Base-by-base conservation (phyloP, 1,139 yeast genomes). In the Blastobotrys serpentis region DNA sequence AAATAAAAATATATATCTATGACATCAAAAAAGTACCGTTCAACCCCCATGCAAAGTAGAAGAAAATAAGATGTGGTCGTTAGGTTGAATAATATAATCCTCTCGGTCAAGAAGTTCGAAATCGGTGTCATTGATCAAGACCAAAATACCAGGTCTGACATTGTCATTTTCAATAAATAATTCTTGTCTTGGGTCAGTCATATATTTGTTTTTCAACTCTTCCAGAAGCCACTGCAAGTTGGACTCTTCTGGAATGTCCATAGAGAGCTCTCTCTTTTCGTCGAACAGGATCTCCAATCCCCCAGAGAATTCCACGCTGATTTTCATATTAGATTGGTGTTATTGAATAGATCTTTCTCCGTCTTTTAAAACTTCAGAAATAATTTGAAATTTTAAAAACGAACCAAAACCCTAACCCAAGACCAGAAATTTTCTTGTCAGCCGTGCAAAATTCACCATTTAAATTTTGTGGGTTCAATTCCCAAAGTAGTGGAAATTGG, bases 51-150 rank as follows among this genome's bases (percentile, higher is more conserved):
- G 98, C 53, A 92, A 73, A 2, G 98, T 92, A 45, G 96, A 86
- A 3, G 97, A 92, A 62, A 92, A 90, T 2, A 95, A 80, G 39
- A 92, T 76, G 23, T 80, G 76, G 67, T 92, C 98, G 13, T 87
- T 84, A 42, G 77, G 71, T 62, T 86, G 86, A 17, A 92, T 67
- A 14, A 76, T 79, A 59, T 89, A 89, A 7, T 79, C 84, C 59
- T 86, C 92, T 68, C 83, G 89, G 10, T 90, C 98, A 64, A 89
- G 95, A 25, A 92, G 70, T 62, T 92, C 98, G 98, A 98, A 92
- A 68, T 92, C 98, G 0, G 96, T 83, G 62, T 92, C 98, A 62
- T 92, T 92, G 55, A 92, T 84, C 49, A 92, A 75, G 6, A 92
- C 96, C 54, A 92, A 72, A 41, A 92, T 88, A 1, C 98, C 98